Conservation (phyloP, 139 green algal species). For the Chlorella sp. region DNA sequence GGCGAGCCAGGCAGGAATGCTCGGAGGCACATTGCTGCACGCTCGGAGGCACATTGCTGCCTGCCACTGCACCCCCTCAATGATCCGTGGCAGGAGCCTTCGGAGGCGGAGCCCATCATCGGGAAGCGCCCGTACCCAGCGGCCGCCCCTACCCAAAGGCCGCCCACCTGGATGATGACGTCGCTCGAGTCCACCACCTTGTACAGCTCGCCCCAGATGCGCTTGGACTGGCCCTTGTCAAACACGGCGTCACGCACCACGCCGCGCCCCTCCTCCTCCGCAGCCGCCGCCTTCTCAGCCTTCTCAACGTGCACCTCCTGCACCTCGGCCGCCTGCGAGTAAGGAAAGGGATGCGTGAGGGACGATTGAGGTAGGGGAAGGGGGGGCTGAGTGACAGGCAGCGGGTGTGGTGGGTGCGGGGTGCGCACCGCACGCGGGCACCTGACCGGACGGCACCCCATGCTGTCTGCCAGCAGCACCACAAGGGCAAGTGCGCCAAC, state of each 20-base stretch:
- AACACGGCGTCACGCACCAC: constrained; percentile 73
- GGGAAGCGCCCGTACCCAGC: too few relatives aligned
- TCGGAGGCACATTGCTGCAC: background rate
- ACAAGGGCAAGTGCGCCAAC: background rate
- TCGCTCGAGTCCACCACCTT: constrained; percentile 94
- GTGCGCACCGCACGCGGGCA: too few relatives aligned
- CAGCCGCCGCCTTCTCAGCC: constrained; percentile 1
- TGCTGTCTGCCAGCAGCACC: background rate
- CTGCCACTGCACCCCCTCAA: too few relatives aligned
- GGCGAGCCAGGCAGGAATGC: background rate
- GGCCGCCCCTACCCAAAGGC: background rate
- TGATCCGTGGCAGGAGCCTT: too few relatives aligned
- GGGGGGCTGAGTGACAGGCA: background rate
- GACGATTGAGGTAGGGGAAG: background rate
- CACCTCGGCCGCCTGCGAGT: background rate
- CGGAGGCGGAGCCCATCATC: too few relatives aligned
- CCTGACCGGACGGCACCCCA: too few relatives aligned
- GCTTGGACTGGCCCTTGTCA: constrained; percentile 95
- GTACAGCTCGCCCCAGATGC: constrained; percentile 99
- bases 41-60: too few relatives aligned
- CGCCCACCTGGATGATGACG: constrained; percentile 92
- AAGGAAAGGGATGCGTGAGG: background rate
- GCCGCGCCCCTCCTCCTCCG: constrained; percentile 31
- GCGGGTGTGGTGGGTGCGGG: too few relatives aligned
- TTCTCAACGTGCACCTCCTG: constrained; percentile 17